phyloP scores from a whole-genome alignment of 306 rosid genomes.

The Cicer arietinum region DNA sequence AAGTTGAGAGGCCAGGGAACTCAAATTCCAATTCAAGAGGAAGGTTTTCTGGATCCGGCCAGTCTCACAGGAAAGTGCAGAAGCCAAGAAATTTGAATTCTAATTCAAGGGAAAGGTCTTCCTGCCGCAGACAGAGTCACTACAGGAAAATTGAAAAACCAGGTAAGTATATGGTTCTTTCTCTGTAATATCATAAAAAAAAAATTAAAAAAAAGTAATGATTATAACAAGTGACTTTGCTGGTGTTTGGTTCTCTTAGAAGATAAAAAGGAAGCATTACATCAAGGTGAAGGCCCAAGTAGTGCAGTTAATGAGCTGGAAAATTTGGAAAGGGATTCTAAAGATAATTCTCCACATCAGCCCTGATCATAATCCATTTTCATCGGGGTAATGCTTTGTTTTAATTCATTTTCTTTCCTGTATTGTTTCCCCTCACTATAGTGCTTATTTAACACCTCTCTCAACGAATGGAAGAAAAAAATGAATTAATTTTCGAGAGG shows the following conservation, averaged over 20 bases:
- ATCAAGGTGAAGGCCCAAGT: slow-evolving; percentile 52
- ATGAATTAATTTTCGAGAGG: slow-evolving; percentile 23
- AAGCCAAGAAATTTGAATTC: background rate
- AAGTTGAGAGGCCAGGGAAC: slow-evolving; percentile 27
- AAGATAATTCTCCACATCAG: background rate
- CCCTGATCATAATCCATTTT: background rate
- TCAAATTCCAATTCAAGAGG: background rate
- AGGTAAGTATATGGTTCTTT: slow-evolving; percentile 50
- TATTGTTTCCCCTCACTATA: background rate
- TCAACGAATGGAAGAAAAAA: slow-evolving; percentile 3
- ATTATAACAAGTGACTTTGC: slow-evolving; percentile 56
- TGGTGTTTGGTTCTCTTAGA: slow-evolving; percentile 70
- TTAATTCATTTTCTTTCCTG: background rate
- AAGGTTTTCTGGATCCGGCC: background rate
- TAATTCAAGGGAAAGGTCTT: slow-evolving; percentile 50
- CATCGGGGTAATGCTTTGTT: slow-evolving; percentile 38
- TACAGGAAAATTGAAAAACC: background rate
- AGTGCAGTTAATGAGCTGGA: background rate
- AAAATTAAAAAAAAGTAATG: slow-evolving; percentile 38
- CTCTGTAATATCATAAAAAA: slow-evolving; percentile 49
- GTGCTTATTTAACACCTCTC: slow-evolving; percentile 1
- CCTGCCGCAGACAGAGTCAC: slow-evolving; percentile 45
- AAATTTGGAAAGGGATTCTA: slow-evolving; percentile 6
- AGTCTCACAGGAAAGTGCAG: background rate
- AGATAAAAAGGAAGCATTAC: slow-evolving; percentile 55